Percentiles rank a stretch among this genome's conserved stretches.
Conservation (phyloP, 495 filamentous ascomycete genomes). For the Penicillium malachiteum region DNA sequence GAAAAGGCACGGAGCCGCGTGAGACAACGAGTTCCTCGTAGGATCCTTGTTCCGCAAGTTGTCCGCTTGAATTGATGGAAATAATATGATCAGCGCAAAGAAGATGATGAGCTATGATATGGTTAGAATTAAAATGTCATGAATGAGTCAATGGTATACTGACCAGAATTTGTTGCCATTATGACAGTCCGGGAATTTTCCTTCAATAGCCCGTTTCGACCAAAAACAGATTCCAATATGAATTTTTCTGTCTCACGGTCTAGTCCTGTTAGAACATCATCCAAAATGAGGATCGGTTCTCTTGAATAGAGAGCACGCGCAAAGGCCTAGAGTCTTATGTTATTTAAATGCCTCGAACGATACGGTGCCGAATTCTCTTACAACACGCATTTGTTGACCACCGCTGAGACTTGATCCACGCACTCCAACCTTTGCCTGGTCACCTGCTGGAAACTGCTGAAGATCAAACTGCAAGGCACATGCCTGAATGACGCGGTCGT, state of each 20-base stretch:
- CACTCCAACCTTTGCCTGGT: constrained; percentile 63
- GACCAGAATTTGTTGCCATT: constrained; percentile 19
- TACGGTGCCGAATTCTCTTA: not conserved
- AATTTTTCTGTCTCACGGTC: constrained; percentile 46
- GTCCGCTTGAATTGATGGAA: constrained; percentile 11
- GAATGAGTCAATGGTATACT: not conserved
- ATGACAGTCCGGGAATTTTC: constrained; percentile 25
- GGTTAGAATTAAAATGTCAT: not conserved
- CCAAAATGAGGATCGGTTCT: constrained; percentile 49
- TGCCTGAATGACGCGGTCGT: constrained; percentile 52
- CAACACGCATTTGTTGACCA: constrained; percentile 63
- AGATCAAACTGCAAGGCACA: constrained; percentile 62
- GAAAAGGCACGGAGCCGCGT: constrained; percentile 4
- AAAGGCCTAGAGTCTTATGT: constrained; percentile 25
- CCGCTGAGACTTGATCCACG: constrained; percentile 64
- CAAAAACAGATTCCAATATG: constrained; percentile 27
- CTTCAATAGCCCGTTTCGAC: constrained; percentile 22
- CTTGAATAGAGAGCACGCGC: constrained; percentile 57
- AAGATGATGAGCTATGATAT: constrained; percentile 15
- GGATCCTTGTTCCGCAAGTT: constrained; percentile 13
- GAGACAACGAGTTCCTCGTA: constrained; percentile 14
- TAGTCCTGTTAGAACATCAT: constrained; percentile 54
- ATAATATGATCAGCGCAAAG: constrained; percentile 23
- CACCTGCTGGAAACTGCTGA: constrained; percentile 55
- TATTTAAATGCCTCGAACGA: too few species aligned